Conservation (phyloP, 2,329 filamentous ascomycete genomes). For the Claviceps spartinae region DNA sequence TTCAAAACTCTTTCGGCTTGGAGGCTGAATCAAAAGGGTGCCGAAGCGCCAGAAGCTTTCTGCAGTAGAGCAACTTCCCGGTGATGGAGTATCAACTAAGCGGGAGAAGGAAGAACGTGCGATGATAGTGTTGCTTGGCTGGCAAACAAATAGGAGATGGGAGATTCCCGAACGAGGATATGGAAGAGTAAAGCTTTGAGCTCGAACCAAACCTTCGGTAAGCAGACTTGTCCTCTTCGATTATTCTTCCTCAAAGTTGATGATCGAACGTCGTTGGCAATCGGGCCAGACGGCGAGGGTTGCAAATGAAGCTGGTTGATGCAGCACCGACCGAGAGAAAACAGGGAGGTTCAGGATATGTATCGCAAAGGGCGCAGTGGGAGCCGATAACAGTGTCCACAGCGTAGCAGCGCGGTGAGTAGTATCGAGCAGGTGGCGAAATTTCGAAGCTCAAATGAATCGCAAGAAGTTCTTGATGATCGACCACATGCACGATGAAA, state of each 20-base stretch:
- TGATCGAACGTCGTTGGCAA: background rate
- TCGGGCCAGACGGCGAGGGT: background rate
- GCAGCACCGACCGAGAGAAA: background rate
- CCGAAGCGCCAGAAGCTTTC: slow-evolving; percentile 7
- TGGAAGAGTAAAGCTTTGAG: slow-evolving; percentile 24
- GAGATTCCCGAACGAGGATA: slow-evolving; percentile 21
- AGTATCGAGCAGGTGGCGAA: background rate
- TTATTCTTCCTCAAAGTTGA: background rate
- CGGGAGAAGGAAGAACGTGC: slow-evolving; percentile 14
- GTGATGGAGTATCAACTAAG: slow-evolving; percentile 10
- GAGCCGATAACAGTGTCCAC: background rate
- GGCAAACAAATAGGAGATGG: slow-evolving; percentile 18
- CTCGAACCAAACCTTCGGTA: slow-evolving; percentile 20
- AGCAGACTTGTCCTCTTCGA: background rate
- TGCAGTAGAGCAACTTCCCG: slow-evolving; percentile 4
- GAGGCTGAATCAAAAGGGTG: slow-evolving; percentile 5
- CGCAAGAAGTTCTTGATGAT: background rate
- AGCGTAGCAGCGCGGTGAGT: background rate
- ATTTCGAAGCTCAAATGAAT: background rate
- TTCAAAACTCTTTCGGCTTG: slow-evolving; percentile 1
- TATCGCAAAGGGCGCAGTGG: background rate
- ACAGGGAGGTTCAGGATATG: background rate
- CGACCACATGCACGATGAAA: background rate
- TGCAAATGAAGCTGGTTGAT: background rate
- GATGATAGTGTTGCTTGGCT: slow-evolving; percentile 20